Conservation (phyloP, 169 alveolate species). For the Blepharisma undulans region DNA sequence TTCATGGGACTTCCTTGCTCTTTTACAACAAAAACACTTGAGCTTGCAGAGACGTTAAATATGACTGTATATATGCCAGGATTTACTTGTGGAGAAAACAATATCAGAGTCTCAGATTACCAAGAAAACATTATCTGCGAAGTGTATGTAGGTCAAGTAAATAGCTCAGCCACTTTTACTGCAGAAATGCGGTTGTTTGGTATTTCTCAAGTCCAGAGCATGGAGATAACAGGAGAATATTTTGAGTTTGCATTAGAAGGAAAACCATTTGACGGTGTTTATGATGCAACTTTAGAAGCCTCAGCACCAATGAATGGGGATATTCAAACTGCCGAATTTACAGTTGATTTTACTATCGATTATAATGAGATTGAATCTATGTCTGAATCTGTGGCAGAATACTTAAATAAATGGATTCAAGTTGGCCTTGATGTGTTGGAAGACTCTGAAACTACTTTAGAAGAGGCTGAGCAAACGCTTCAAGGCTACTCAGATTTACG, state of each 20-base stretch:
- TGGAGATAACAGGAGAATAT: not conserved
- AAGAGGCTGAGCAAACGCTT: not conserved
- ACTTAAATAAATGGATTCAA: not conserved
- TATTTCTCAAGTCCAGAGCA: not conserved
- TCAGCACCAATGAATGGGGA: not conserved
- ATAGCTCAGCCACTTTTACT: not conserved
- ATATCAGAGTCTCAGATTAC: not conserved
- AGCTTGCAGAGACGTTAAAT: not conserved
- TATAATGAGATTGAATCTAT: not conserved
- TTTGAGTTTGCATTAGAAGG: not conserved
- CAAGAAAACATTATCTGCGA: not conserved
- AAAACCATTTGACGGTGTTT: not conserved
- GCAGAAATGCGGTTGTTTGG: not conserved
- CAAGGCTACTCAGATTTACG: not conserved
- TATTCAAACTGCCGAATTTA: not conserved
- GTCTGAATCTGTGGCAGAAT: not conserved
- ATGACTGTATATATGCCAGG: not conserved
- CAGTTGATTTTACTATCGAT: not conserved
- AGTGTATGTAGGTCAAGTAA: not conserved
- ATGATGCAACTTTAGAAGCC: not conserved
- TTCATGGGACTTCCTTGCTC: not conserved
- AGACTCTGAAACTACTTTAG: not conserved
- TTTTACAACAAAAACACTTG: not conserved
- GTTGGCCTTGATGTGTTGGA: not conserved
- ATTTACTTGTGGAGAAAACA: not conserved